A percentile compares a stretch with the other conserved stretches of the same genome.
Conservation (phyloP, 2,329 filamentous ascomycete genomes). For the Colletotrichum paranaense region DNA sequence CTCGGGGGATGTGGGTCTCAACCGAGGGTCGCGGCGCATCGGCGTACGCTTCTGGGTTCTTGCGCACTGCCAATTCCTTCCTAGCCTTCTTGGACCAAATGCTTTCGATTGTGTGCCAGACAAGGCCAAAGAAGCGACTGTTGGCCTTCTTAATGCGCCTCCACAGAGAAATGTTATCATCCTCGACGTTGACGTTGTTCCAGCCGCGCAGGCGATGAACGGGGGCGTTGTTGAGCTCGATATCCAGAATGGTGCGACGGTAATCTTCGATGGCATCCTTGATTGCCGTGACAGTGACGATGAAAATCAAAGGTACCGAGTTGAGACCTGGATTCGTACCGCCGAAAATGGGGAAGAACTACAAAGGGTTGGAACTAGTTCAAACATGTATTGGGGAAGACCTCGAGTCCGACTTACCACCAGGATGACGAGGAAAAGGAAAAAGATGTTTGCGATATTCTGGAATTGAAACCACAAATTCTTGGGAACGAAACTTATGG, state of each 20-base stretch:
- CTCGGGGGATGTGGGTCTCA: conserved; percentile 68
- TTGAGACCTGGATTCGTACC: conserved; percentile 90
- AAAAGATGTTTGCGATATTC: conserved; percentile 98
- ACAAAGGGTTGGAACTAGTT: conserved; percentile 36
- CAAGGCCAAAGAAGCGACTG: conserved; percentile 67
- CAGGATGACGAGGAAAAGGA: conserved; percentile 95
- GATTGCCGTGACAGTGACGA: conserved; percentile 86
- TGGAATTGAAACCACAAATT: conserved; percentile 99
- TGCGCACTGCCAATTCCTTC: conserved; percentile 62
- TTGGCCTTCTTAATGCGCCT: conserved; percentile 90
- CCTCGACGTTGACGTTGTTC: conserved; percentile 92
- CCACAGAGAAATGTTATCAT: conserved; percentile 88
- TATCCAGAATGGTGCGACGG: conserved; percentile 89
- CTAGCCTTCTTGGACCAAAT: conserved; percentile 64
- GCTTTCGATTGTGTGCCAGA: conserved; percentile 60
- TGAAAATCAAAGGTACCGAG: conserved; percentile 92
- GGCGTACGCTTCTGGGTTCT: conserved; percentile 48
- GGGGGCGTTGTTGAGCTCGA: conserved; percentile 93
- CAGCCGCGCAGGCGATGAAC: conserved; percentile 90
- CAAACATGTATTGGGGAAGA: neutral
- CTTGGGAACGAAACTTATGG: conserved; percentile 94
- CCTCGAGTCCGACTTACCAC: conserved; percentile 71
- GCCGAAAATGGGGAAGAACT: conserved; percentile 98
- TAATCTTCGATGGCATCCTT: conserved; percentile 98
- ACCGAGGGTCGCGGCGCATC: conserved; percentile 67